Conservation (phyloP, 2,329 filamentous ascomycete genomes). For the Bertia moriformis region DNA sequence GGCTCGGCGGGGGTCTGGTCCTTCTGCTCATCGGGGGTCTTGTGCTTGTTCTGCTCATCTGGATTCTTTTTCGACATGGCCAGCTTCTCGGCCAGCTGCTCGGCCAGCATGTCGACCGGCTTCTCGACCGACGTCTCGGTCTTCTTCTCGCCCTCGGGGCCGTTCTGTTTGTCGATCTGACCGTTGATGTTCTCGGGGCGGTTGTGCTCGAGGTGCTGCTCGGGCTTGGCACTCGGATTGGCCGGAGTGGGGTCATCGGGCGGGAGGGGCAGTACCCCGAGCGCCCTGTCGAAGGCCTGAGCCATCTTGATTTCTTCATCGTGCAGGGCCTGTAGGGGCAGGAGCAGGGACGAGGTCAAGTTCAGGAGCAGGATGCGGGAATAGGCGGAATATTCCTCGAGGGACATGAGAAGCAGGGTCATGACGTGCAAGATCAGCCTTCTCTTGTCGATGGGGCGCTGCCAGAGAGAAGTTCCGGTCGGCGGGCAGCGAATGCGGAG, state of each 20-base stretch:
- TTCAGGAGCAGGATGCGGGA: constrained; percentile 59
- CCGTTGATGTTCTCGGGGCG: too few relatives aligned
- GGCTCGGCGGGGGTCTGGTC: too few relatives aligned
- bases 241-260: neutral
- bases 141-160: too few relatives aligned
- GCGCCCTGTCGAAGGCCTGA: constrained; percentile 34
- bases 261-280: too few relatives aligned
- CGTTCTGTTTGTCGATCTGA: too few relatives aligned
- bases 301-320: constrained; percentile 65
- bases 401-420: constrained; percentile 57
- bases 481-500: constrained; percentile 34
- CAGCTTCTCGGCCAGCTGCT: too few relatives aligned
- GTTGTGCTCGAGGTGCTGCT: too few relatives aligned
- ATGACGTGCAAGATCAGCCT: constrained; percentile 58
- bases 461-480: constrained; percentile 42
- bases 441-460: constrained; percentile 43
- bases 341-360: constrained; percentile 55
- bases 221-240: neutral
- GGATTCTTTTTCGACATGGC: too few relatives aligned
- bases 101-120: too few relatives aligned
- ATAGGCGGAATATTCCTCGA: constrained; percentile 65
- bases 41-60: too few relatives aligned
- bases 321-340: constrained; percentile 48
- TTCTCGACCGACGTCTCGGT: neutral
- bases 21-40: constrained; percentile 60